Evolutionary conservation across 768 basidiomycete genomes (phyloP), one percentile per base, ranked within the genome.

Genomic region (Auriscalpium vulgare): DNA sequence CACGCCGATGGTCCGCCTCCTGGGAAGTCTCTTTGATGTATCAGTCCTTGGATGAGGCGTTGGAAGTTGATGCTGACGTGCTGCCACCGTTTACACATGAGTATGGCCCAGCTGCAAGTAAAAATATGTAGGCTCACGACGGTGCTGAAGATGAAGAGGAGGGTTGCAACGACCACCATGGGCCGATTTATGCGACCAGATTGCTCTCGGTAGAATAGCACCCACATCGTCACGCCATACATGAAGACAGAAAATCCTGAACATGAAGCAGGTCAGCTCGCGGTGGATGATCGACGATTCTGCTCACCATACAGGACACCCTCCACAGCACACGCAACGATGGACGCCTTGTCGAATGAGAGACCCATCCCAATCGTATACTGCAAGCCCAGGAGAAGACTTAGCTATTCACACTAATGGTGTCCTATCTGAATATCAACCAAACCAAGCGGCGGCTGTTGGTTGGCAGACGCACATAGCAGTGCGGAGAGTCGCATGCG

Each of bases 181-280:
- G 47, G 35, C 17, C 35, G n/a, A 46, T 48, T 54, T 11, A 48
- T 14, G 8, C 21, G 8, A 2, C 29, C 19, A 8, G 40, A 44
- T 36, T 17, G 16, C 45, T 46, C 21, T 19, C 47, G 29, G 47
- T 48, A 21, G 44, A 54, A 14, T 9, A 54, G 45, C n/a, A 54
- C 35, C 45, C 53, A 47, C 13, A 54, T 44, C 10, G 45, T 47
- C 45, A 37, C 45, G 14, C 53, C 53, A 47, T 47, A 54, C 53
- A 54, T 54, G 37, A 48, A 47, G 8, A 54, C 35, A 8, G 53
- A 54, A 36, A 54, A 47, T 10, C 53, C 53, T 54, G 35, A 17
- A n/a, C 1, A 21, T 9, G 9, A 7, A n/a, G 1, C 7, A 16
- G 8, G 29, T 19, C 2, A 17, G 37, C 13, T 7, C 11, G 40